Percentiles rank a stretch among this genome's conserved stretches.
phyloP scores from a whole-genome alignment of 2,329 filamentous ascomycete genomes.

The Aspergillus japonicus region DNA sequence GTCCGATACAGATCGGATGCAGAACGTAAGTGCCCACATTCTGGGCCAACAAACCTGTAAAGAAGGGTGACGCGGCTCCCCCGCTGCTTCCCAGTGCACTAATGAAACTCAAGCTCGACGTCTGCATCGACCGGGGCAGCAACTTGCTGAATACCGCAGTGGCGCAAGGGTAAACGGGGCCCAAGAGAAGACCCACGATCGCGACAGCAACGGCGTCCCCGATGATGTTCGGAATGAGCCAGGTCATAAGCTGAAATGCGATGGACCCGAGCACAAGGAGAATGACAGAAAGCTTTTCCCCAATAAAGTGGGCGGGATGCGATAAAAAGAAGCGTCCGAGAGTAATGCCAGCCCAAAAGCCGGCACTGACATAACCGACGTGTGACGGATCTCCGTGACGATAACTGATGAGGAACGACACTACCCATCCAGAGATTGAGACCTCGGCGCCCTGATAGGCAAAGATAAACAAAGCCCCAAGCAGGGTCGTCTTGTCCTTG shows the following conservation, averaged over 20 bases:
- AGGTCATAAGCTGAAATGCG: constrained; percentile 72
- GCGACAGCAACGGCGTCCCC: constrained; percentile 66
- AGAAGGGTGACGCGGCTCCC: constrained; percentile 46
- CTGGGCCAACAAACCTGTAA: constrained; percentile 51
- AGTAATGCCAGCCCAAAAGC: constrained; percentile 70
- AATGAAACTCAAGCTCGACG: constrained; percentile 40
- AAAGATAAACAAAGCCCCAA: constrained; percentile 80
- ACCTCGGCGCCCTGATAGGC: constrained; percentile 84
- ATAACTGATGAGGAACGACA: constrained; percentile 75
- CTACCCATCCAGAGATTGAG: constrained; percentile 80
- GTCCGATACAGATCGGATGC: constrained; percentile 55
- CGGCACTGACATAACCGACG: constrained; percentile 77
- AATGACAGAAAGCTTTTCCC: constrained; percentile 70
- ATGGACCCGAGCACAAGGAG: constrained; percentile 60
- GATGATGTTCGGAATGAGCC: constrained; percentile 73
- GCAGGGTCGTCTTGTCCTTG: constrained; percentile 60
- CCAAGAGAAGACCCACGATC: constrained; percentile 71
- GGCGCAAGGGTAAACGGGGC: constrained; percentile 76
- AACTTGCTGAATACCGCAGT: constrained; percentile 60
- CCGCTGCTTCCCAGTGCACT: constrained; percentile 44
- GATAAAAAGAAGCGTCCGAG: constrained; percentile 71
- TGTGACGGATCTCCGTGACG: constrained; percentile 66
- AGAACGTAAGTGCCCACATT: constrained; percentile 49
- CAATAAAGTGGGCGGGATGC: constrained; percentile 63
- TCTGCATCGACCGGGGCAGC: constrained; percentile 39